These are phyloP conservation scores for Fusarium penzigii DNA, from an alignment of 2,329 filamentous ascomycete genomes.

Conservation along the genomic window DNA sequence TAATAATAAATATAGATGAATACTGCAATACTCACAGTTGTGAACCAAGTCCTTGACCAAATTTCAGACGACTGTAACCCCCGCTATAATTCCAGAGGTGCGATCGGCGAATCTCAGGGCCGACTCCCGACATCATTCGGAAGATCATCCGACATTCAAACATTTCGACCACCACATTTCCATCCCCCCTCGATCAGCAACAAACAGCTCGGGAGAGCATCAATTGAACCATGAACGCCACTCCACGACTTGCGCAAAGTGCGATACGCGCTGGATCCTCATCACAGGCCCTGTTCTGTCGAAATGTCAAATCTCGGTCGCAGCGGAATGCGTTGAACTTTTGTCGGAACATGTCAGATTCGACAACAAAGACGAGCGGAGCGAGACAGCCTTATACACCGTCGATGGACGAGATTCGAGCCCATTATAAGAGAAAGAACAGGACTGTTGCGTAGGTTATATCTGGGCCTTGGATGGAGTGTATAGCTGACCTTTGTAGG, in stretches of 20 bases:
- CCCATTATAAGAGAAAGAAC: slow-evolving; percentile 68
- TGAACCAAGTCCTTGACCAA: no score
- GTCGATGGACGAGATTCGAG: slow-evolving; percentile 64
- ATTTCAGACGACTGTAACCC: no score
- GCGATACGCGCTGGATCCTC: slow-evolving; percentile 36
- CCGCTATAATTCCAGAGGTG: no score
- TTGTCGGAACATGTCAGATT: slow-evolving; percentile 35
- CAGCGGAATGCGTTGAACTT: slow-evolving; percentile 25
- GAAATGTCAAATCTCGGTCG: slow-evolving; percentile 32
- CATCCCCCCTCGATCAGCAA: slow-evolving; percentile 1
- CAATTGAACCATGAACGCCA: slow-evolving; percentile 42
- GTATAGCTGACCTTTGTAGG: slow-evolving; percentile 41
- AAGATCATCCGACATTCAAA: slow-evolving; percentile 26
- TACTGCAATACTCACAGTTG: no score
- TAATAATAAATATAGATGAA: no score
- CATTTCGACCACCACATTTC: slow-evolving; percentile 12
- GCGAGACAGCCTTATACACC: slow-evolving; percentile 28
- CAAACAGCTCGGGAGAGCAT: not conserved
- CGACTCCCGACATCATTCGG: slow-evolving; percentile 27
- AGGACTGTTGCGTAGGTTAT: slow-evolving; percentile 51
- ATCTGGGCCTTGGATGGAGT: not conserved
- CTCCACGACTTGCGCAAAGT: slow-evolving; percentile 38
- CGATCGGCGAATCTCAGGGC: slow-evolving; percentile 17
- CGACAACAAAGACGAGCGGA: slow-evolving; percentile 23
- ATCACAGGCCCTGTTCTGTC: slow-evolving; percentile 34